Evolutionary conservation across 495 filamentous ascomycete genomes (phyloP).

Genomic region (Hyaloscypha hepaticicola): DNA sequence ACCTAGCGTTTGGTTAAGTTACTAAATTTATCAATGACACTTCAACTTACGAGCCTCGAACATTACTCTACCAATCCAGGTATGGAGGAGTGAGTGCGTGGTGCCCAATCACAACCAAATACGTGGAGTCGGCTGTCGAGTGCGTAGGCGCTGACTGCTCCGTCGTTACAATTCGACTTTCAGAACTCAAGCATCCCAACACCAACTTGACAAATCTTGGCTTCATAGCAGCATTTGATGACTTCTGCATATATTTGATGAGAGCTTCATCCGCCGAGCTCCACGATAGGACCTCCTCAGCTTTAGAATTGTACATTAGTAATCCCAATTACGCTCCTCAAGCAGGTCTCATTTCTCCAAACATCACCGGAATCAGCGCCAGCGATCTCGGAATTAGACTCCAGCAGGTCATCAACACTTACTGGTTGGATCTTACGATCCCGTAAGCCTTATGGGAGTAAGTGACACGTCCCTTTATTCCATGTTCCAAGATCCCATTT

Average conservation of each 20-base stretch:
- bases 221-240: not conserved
- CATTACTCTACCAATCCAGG: conserved; percentile 3
- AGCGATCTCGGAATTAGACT: conserved; percentile 10
- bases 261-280: not conserved
- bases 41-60: not conserved
- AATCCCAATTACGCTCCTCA: conserved; percentile 1
- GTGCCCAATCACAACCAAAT: conserved; percentile 9
- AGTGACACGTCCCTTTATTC: too few relatives aligned
- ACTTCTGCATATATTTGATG: not conserved
- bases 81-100: not conserved
- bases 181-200: not conserved
- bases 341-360: not conserved
- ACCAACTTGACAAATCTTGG: conserved; percentile 12
- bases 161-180: conserved; percentile 7
- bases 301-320: not conserved
- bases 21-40: not conserved
- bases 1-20: not conserved
- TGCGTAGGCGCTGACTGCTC: conserved; percentile 1
- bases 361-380: conserved; percentile 1
- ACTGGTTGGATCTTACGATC: conserved; percentile 10
- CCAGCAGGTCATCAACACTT: conserved; percentile 14
- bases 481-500: too few relatives aligned
- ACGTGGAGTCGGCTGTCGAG: conserved; percentile 2
- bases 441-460: not conserved
- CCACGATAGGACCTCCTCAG: not conserved